Base-by-base conservation (phyloP, 2,329 filamentous ascomycete species). In the Ambrosiella beaveri region DNA sequence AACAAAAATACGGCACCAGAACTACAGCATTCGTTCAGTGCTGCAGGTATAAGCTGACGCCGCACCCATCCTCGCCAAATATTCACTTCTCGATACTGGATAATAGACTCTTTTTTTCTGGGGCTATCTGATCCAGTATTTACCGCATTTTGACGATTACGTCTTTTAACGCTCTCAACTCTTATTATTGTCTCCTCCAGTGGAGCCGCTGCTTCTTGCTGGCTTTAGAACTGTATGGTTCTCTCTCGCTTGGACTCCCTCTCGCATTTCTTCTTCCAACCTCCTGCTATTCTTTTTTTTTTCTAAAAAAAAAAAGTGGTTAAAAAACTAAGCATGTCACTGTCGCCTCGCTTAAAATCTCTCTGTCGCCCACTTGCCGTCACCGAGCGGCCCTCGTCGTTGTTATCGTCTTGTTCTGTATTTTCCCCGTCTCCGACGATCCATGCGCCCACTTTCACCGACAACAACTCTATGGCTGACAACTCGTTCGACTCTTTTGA, bases 301-400 rank as follows among this genome's bases (percentile, higher is more conserved):
- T 12, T 54, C 40, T 35, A 41, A 45, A 38, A 45, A 53, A 27
- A 45, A 57, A 36, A 52, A 36, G 35, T 38, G 45, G 35, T 17
- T 17, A 44, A 56, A 52, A 27, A 52, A 54, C 37, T 19, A 53
- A 54, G 35, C n/a, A 45, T 50, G 58, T 49, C 65, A 76, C 76
- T 15, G 74, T 71, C 74, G 63, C 68, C 71, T 62, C 71, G 70
- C 64, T 70, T 80, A 57, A 78, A 75, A 67, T 75, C 76, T 56
- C 68, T 80, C 62, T 66, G 77, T 62, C 70, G 80, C 59, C 77
- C 77, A 50, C 73, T 75, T 69, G 68, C 78, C 63, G 75, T 79
- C 38, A 72, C 78, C 64, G 71, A 76, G 63, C 72, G 74, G 62
- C 71, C 70, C 6, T 41, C 54, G 39, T 55, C 55, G 3, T 13